Percentiles rank a stretch among this genome's conserved stretches.
phyloP scores from a whole-genome alignment of 257 asterid genomes.

The Lithospermum erythrorhizon region DNA sequence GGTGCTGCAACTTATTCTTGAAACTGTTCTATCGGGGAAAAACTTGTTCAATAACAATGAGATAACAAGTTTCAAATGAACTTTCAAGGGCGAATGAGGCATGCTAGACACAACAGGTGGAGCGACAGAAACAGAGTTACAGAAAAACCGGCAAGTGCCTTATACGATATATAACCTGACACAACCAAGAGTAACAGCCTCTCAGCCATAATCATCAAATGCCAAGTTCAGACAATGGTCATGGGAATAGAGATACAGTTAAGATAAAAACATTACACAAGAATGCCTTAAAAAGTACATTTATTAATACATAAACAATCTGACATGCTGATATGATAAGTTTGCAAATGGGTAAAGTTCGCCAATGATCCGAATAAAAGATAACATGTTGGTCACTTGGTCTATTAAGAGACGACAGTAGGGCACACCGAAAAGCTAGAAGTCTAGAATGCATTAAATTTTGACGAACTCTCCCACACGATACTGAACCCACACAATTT shows the following conservation, averaged over 20 bases:
- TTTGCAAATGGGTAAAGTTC: neutral
- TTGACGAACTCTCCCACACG: constrained; percentile 11
- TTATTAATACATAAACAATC: neutral
- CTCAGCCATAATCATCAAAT: too few relatives aligned
- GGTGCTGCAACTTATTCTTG: too few relatives aligned
- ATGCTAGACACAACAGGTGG: too few relatives aligned
- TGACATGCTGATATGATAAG: neutral
- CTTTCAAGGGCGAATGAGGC: too few relatives aligned
- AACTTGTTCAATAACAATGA: too few relatives aligned
- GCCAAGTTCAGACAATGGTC: too few relatives aligned
- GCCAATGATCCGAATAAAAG: neutral
- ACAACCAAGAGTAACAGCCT: too few relatives aligned
- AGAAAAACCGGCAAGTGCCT: too few relatives aligned
- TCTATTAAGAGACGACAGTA: neutral
- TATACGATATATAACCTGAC: too few relatives aligned
- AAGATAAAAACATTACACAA: neutral
- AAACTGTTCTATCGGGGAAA: too few relatives aligned
- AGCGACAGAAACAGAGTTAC: too few relatives aligned
- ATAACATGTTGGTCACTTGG: neutral
- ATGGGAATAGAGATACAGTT: neutral
- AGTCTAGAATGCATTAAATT: neutral
- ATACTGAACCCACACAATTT: constrained; percentile 14
- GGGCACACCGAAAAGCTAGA: constrained; percentile 1
- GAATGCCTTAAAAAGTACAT: neutral
- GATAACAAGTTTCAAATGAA: too few relatives aligned